Evolutionary conservation across 2,329 filamentous ascomycete species (phyloP).

Genomic region (Trichoderma pleuroti): DNA sequence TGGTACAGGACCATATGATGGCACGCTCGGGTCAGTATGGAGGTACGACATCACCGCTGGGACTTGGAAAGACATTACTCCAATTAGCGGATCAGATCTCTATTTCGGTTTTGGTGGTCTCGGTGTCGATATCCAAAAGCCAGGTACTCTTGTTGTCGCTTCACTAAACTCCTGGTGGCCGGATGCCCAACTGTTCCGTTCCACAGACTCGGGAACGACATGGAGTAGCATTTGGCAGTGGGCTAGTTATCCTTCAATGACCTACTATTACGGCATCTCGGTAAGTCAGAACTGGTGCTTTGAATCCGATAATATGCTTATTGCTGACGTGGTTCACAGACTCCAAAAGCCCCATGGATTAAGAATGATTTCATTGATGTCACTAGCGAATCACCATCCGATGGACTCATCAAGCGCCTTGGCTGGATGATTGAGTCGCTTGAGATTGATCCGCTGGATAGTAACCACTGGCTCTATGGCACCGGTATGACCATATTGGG

Average conservation of each 20-base stretch:
- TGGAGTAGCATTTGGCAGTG: slow-evolving; percentile 4
- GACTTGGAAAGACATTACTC: slow-evolving; percentile 11
- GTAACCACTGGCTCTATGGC: slow-evolving; percentile 12
- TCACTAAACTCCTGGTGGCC: slow-evolving; percentile 14
- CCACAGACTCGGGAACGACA: neutral
- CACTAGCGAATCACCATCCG: neutral
- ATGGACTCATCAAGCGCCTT: slow-evolving; percentile 2
- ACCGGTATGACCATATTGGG: slow-evolving; percentile 8
- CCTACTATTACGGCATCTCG: slow-evolving; percentile 11
- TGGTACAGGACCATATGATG: slow-evolving; percentile 10
- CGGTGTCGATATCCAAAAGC: neutral
- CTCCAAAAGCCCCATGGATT: slow-evolving; percentile 7
- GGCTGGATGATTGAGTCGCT: slow-evolving; percentile 14
- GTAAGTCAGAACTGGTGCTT: neutral
- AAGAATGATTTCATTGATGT: slow-evolving; percentile 13
- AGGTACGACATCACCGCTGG: slow-evolving; percentile 1
- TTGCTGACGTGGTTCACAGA: neutral
- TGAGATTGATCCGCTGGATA: slow-evolving; percentile 2
- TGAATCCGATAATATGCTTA: neutral
- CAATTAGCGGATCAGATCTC: neutral
- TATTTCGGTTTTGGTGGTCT: slow-evolving; percentile 11
- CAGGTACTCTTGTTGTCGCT: slow-evolving; percentile 1
- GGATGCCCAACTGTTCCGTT: slow-evolving; percentile 5
- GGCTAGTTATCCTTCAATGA: slow-evolving; percentile 10
- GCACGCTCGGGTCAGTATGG: neutral